Base-by-base conservation (phyloP, 768 basidiomycete genomes). In the Fomitopsis serialis region DNA sequence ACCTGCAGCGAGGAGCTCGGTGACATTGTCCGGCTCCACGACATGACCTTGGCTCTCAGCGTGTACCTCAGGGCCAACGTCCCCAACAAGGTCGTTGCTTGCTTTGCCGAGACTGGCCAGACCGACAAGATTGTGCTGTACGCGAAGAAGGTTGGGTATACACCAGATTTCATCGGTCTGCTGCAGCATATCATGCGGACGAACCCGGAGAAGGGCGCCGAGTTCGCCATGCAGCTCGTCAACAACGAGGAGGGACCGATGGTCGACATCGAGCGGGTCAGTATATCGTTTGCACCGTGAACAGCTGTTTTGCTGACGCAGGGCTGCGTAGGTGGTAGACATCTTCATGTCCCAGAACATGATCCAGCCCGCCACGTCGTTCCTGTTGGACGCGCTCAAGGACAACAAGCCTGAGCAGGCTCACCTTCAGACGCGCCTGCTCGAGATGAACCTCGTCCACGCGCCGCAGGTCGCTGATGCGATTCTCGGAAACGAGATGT, bases 271-370 rank as follows among this genome's bases (percentile, higher is more conserved):
- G 96, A 98, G 68, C 77, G 95, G 50, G 95, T 87, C 62, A 55
- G 81, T 70, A 24, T 17, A 36, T 12, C 42, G 34, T 29, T 40
- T 22, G 7, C 21, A 22, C 22, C 40, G 42, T 43, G 15, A 3
- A 8, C 34, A 25, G 15, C 37, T 4, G 4, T 23, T 2, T n/a
- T n/a, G n/a, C 21, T 43, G 42, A 25, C 44, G 42, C 49, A 44
- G 48, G 29, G 15, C 2, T 52, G 12, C 23, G 48, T 52, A 89
- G 85, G 90, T 98, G 51, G 94, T 98, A 55, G 97, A 99, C 64
- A 97, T 98, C 63, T 98, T 99, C 78, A 97, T 98, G 93, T 89
- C 89, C 0, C 95, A 97, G 68, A 98, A 98, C 73, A 92, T 98
- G 93, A 95, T 98, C 54, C 97, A 98, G 69, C 96, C 95, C 19